phyloP scores from a whole-genome alignment of 2,329 filamentous ascomycete genomes.

The Aspergillus luchuensis region DNA sequence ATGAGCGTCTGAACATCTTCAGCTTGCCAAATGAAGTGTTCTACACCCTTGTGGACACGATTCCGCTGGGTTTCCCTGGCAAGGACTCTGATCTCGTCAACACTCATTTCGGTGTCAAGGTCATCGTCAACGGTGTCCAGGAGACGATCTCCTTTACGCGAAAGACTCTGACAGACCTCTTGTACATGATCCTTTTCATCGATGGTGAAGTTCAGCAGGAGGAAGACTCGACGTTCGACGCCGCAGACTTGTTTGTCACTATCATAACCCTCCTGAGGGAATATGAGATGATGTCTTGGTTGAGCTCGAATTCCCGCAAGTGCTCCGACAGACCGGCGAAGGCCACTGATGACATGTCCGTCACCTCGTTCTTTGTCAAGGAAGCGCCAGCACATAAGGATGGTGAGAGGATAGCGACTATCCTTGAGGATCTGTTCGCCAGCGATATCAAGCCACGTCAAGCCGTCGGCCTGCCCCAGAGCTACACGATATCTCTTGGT shows the following conservation, averaged over 20 bases:
- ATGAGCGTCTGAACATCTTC: slow-evolving; percentile 60
- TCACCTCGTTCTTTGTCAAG: slow-evolving; percentile 29
- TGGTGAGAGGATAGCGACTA: slow-evolving; percentile 34
- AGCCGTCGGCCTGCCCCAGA: slow-evolving; percentile 42
- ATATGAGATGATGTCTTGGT: slow-evolving; percentile 68
- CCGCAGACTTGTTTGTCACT: slow-evolving; percentile 58
- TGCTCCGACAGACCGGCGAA: slow-evolving; percentile 30
- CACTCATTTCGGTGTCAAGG: slow-evolving; percentile 74
- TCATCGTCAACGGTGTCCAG: slow-evolving; percentile 74
- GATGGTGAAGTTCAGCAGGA: slow-evolving; percentile 77
- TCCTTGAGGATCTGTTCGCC: slow-evolving; percentile 50
- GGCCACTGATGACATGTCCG: slow-evolving; percentile 27
- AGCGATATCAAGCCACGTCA: slow-evolving; percentile 47
- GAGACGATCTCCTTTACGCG: slow-evolving; percentile 74
- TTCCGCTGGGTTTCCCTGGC: slow-evolving; percentile 46
- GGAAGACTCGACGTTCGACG: slow-evolving; percentile 69
- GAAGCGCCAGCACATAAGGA: slow-evolving; percentile 25
- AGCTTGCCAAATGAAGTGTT: slow-evolving; percentile 55
- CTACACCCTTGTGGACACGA: slow-evolving; percentile 51
- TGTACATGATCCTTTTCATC: slow-evolving; percentile 83
- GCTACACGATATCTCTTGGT: slow-evolving; percentile 46
- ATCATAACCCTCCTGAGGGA: slow-evolving; percentile 72
- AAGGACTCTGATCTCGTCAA: slow-evolving; percentile 47
- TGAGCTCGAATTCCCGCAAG: slow-evolving; percentile 52
- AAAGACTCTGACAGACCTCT: slow-evolving; percentile 75